Base-by-base conservation (phyloP, 176 grass and related monocot species). In the Rhynchospora tenuis region DNA sequence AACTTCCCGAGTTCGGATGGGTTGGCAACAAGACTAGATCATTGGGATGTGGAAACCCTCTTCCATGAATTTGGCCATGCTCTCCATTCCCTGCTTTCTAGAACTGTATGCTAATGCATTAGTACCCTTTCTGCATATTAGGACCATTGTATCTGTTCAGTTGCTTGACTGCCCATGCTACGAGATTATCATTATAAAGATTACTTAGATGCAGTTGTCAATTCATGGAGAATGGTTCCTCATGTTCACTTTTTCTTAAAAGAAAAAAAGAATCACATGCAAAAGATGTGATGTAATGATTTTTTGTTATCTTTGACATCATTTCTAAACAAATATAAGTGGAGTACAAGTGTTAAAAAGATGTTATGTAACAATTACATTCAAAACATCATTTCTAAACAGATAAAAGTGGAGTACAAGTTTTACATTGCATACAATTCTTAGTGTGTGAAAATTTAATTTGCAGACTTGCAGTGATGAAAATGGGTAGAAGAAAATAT, bases 1-100 rank as follows among this genome's bases (percentile, higher is more conserved):
- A 93, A 98, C 82, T 98, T 98, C 68, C 60, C 90, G 62, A 83
- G 87, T 87, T 89, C 87, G 10, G 71, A 51, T 62, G 86, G 84
- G 87, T 91, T 79, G 88, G 92, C 85, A 24, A 58, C 95, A 31
- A 93, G 92, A 81, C 90, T 98, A 57, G 92, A 85, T 79, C 90
- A 94, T 86, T 91, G 89, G 70, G 89, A 98, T 29, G 89, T 98
- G 20, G 92, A 94, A 90, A 98, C 92, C 63, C 92, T 98, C 55
- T 98, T 98, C 83, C 95, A 98, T 86, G 95, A 98, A 84, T 98
- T 98, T 86, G 95, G 95, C 51, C 95, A 94, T 79, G 92, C 95
- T 52, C 83, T 98, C 86, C 95, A 98, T 90, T 98, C 95, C 66
- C 87, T 98, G 81, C 92, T 98, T 71, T 98, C 95, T 60, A 91